Conservation (phyloP, 2,329 filamentous ascomycete species). For the Coniochaeta sp. region DNA sequence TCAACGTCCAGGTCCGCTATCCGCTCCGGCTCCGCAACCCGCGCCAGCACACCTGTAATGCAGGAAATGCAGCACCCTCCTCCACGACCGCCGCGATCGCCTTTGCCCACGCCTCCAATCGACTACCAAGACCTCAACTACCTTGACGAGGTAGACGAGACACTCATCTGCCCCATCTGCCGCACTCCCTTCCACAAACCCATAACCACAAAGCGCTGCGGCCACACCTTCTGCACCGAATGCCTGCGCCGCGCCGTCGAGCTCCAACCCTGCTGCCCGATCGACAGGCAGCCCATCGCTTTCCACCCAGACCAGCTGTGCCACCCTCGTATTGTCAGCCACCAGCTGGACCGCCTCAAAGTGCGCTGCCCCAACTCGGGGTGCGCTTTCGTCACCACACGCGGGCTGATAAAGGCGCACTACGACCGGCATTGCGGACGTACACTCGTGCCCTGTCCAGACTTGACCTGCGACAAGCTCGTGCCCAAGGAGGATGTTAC, state of each 20-base stretch:
- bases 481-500: conserved; percentile 38
- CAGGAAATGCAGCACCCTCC: not conserved
- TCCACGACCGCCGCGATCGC: not conserved
- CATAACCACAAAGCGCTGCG: conserved; percentile 49
- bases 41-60: not conserved
- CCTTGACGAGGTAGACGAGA: conserved; percentile 22
- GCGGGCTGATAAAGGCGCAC: conserved; percentile 49
- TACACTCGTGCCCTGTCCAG: conserved; percentile 48
- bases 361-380: conserved; percentile 53
- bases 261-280: conserved; percentile 41
- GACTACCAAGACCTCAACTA: conserved; percentile 26
- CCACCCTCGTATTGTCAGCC: conserved; percentile 37
- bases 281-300: conserved; percentile 42
- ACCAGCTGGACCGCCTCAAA: conserved; percentile 51
- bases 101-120: conserved; percentile 6
- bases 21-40: not conserved
- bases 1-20: not conserved
- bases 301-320: conserved; percentile 23
- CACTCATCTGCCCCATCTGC: conserved; percentile 36
- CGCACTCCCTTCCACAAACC: conserved; percentile 53
- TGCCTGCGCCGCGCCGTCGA: conserved; percentile 42
- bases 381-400: conserved; percentile 41
- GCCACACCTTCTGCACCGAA: conserved; percentile 56
- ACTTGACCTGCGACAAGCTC: conserved; percentile 40
- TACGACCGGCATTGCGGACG: conserved; percentile 49